Evolutionary conservation across 1,284 basidiomycete species (phyloP).

Genomic region (Ganoderma meredithae): DNA sequence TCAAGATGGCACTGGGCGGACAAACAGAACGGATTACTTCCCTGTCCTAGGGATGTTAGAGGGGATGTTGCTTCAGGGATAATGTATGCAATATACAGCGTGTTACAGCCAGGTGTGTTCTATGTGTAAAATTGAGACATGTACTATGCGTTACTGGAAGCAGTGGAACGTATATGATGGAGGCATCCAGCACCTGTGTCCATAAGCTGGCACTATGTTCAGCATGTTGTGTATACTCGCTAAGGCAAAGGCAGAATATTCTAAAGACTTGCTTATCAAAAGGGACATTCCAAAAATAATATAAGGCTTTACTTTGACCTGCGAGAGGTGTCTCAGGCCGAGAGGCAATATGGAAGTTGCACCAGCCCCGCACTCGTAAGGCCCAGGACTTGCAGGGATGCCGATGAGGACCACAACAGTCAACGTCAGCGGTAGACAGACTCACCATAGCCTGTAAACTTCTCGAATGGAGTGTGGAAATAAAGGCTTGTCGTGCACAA

Average conservation of each 20-base stretch:
- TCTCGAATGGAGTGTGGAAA: conserved; percentile 91
- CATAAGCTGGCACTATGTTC: background rate
- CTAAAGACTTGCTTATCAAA: background rate
- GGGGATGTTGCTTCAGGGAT: background rate
- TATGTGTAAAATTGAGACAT: background rate
- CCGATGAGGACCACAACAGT: background rate
- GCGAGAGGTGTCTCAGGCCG: background rate
- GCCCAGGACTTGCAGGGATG: conserved; percentile 19
- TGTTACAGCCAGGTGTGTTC: background rate
- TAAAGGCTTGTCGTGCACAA: conserved; percentile 85
- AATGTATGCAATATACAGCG: background rate
- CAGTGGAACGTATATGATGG: background rate
- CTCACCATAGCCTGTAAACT: conserved; percentile 84
- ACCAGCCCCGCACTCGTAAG: conserved; percentile 19
- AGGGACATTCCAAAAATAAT: background rate
- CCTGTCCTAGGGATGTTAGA: background rate
- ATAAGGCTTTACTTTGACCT: background rate
- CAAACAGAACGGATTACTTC: conserved; percentile 11
- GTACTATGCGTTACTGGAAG: background rate
- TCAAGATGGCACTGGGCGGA: background rate
- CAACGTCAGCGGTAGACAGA: conserved; percentile 29
- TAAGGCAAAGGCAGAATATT: background rate
- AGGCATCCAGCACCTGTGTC: background rate
- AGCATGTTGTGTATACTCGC: background rate
- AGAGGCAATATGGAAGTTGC: conserved; percentile 17